Evolutionary conservation across 441 rosid species (phyloP).

Genomic region (Rhodomyrtus psidioides): DNA sequence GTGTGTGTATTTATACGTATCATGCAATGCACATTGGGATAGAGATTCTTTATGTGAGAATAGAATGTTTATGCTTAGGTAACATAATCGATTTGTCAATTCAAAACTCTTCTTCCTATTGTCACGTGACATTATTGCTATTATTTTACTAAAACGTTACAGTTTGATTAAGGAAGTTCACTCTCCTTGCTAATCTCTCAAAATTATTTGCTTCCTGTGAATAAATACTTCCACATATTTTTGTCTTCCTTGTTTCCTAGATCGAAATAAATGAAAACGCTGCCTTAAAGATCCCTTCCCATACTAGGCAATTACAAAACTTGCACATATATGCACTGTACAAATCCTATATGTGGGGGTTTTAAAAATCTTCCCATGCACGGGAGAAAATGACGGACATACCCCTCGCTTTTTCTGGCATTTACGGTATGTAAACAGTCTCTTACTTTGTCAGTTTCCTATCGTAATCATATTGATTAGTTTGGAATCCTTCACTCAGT

Average conservation of each 20-base stretch:
- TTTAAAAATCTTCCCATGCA: background rate
- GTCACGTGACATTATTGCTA: background rate
- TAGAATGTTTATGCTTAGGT: background rate
- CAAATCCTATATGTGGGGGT: background rate
- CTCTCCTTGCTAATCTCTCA: background rate
- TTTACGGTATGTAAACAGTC: background rate
- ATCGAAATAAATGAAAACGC: background rate
- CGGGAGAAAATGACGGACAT: background rate
- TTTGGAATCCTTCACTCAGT: background rate
- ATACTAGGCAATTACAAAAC: background rate
- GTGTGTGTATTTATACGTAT: no score
- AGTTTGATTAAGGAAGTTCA: background rate
- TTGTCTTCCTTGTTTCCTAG: background rate
- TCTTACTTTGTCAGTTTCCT: background rate
- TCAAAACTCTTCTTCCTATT: background rate
- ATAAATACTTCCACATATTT: background rate
- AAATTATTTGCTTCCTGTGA: background rate
- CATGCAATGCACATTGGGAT: no score
- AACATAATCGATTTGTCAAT: background rate
- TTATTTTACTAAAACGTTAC: background rate
- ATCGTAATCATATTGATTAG: background rate
- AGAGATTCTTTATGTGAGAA: no score
- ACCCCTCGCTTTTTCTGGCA: background rate
- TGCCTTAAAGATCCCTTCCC: background rate
- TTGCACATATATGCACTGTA: background rate